phyloP scores from a whole-genome alignment of 176 grass and related monocot species.

The Phragmites australis region DNA sequence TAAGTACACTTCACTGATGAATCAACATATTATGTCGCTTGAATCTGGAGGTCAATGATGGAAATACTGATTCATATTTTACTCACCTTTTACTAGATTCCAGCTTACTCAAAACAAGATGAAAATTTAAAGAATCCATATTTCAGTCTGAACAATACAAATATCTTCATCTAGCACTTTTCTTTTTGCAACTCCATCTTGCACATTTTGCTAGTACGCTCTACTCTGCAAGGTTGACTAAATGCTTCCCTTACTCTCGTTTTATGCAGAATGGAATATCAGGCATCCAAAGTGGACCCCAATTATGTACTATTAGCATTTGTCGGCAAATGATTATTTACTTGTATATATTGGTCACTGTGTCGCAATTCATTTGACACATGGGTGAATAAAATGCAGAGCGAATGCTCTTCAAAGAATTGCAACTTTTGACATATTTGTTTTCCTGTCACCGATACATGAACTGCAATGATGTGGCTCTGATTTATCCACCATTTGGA shows the following conservation, averaged over 20 bases:
- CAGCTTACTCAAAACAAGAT: background rate
- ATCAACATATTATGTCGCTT: background rate
- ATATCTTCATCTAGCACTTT: background rate
- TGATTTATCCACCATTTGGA: background rate
- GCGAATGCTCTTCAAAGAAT: background rate
- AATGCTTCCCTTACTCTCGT: background rate
- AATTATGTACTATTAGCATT: background rate
- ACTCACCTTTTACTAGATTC: background rate
- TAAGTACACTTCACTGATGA: slow-evolving; percentile 26
- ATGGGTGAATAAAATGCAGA: background rate
- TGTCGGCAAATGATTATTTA: slow-evolving; percentile 16
- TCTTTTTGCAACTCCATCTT: too few relatives aligned
- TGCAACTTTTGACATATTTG: background rate
- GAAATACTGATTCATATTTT: background rate
- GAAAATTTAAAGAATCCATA: background rate
- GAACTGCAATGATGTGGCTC: background rate
- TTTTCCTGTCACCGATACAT: background rate
- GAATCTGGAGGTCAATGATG: background rate
- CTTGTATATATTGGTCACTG: slow-evolving; percentile 14
- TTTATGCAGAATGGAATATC: slow-evolving; percentile 26
- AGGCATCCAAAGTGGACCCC: slow-evolving; percentile 5
- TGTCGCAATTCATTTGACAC: slow-evolving; percentile 7
- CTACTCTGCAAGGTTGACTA: background rate
- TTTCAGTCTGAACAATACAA: background rate
- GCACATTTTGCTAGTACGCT: background rate